These are phyloP conservation scores for Periconia sp. DNA, from an alignment of 2,329 filamentous ascomycete species.

Conservation along the genomic window DNA sequence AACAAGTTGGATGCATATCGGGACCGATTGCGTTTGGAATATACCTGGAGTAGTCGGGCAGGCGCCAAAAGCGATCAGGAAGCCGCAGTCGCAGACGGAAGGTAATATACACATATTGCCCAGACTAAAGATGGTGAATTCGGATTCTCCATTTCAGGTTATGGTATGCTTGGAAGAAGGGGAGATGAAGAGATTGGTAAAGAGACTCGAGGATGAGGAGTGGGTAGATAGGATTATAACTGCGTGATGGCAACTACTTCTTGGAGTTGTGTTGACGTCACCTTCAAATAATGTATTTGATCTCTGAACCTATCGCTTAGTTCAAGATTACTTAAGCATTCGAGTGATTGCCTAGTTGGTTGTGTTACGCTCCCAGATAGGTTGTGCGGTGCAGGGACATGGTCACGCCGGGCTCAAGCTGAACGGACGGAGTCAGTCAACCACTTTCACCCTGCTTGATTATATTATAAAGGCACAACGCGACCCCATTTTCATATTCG, in stretches of 20 bases:
- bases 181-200: constrained; percentile 18
- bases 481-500: too few species aligned
- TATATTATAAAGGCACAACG: too few species aligned
- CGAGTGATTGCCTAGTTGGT: too few species aligned
- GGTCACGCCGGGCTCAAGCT: too few species aligned
- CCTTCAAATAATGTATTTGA: too few species aligned
- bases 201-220: constrained; percentile 6
- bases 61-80: constrained; percentile 21
- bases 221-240: constrained; percentile 6
- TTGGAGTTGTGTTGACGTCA: too few species aligned
- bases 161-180: constrained; percentile 19
- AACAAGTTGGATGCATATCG: constrained; percentile 31
- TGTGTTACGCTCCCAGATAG: too few species aligned
- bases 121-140: constrained; percentile 8
- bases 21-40: constrained; percentile 22
- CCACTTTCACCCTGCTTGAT: too few species aligned
- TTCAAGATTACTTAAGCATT: too few species aligned
- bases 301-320: too few species aligned
- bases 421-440: too few species aligned
- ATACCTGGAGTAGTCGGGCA: constrained; percentile 16
- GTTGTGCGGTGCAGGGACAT: too few species aligned
- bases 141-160: constrained; percentile 13
- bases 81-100: constrained; percentile 20
- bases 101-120: constrained; percentile 28
- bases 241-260: not conserved